These are phyloP conservation scores for Acanthamoeba culbertsoni DNA, from an alignment of 208 protist genomes.

Conservation along the genomic window DNA sequence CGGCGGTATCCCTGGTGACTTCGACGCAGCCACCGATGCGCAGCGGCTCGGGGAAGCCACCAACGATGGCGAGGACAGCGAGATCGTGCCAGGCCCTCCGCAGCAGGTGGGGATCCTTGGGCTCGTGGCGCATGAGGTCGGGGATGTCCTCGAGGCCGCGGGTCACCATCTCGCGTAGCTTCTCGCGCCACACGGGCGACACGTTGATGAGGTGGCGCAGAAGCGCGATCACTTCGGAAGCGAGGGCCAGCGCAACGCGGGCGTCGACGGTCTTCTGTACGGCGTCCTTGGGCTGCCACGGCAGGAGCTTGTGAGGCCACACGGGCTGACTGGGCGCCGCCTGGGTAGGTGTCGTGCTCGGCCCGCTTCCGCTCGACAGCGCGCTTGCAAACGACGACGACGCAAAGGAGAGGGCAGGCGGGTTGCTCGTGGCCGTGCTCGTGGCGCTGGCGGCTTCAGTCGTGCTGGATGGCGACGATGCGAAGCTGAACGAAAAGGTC, in stretches of 20 bases:
- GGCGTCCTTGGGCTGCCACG: neutral
- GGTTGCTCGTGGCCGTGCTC: neutral
- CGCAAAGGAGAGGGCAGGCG: neutral
- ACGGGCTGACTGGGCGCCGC: neutral
- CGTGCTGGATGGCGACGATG: neutral
- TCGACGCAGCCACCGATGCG: slow-evolving; percentile 8
- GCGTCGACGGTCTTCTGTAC: neutral
- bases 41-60: slow-evolving; percentile 36
- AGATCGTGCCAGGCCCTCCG: neutral
- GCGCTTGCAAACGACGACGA: neutral
- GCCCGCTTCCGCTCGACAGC: neutral
- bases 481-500: slow-evolving; percentile 1
- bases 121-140: neutral
- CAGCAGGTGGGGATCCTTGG: neutral
- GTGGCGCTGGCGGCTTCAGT: neutral
- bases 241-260: neutral
- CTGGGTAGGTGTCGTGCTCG: neutral
- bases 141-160: neutral
- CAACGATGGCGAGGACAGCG: neutral
- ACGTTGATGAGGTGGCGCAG: slow-evolving; percentile 7
- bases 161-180: neutral
- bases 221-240: slow-evolving; percentile 43
- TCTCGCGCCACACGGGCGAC: slow-evolving; percentile 1
- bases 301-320: neutral
- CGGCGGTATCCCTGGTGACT: neutral